Conservation (phyloP, 2,329 filamentous ascomycete genomes). For the Fusarium torreyae region DNA sequence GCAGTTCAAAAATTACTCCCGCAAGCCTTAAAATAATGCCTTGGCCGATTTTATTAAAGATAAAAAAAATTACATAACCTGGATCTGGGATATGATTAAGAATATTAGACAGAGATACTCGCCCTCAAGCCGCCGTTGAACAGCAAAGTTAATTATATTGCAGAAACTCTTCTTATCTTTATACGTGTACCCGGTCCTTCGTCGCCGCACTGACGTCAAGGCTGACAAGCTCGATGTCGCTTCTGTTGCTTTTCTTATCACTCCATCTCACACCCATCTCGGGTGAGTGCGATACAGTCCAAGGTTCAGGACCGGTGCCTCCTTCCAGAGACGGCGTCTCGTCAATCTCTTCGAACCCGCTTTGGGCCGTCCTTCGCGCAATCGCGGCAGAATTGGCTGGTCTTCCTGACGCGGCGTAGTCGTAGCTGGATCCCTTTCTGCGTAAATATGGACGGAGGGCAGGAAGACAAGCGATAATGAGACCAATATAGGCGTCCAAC, state of each 20-base stretch:
- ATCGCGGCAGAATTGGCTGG: not conserved
- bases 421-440: constrained; percentile 9
- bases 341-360: constrained; percentile 39
- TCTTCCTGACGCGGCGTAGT: constrained; percentile 27
- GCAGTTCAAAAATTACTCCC: no score
- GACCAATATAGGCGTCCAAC: constrained; percentile 36
- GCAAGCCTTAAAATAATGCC: no score
- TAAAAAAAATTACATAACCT: no score
- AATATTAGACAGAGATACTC: not conserved
- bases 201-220: not conserved
- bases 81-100: no score
- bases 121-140: no score
- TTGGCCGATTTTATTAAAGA: no score
- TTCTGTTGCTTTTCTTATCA: constrained; percentile 35
- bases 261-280: constrained; percentile 25
- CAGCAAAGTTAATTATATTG: not conserved
- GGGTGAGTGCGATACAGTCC: constrained; percentile 6
- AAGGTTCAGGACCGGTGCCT: not conserved
- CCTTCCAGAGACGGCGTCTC: constrained; percentile 23
- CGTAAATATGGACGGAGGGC: constrained; percentile 42
- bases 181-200: constrained; percentile 6
- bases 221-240: constrained; percentile 27
- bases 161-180: not conserved
- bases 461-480: constrained; percentile 44
- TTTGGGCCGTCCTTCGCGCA: constrained; percentile 8